A percentile compares a stretch with the other conserved stretches of the same genome.
Evolutionary conservation across 345 rosid species (phyloP).

Genomic region (Raphanus raphanistrum): DNA sequence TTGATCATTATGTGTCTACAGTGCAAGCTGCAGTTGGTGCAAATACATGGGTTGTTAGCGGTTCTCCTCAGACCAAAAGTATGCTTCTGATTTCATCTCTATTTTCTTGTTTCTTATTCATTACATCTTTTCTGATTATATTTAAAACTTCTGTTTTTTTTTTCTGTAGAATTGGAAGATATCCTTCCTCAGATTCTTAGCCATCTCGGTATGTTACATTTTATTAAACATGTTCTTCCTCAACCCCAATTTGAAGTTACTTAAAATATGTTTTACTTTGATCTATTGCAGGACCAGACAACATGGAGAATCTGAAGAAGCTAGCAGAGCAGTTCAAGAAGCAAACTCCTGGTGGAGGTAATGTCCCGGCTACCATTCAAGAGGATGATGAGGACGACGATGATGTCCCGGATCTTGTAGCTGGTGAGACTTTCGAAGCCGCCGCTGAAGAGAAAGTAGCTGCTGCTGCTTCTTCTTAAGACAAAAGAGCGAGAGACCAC

Average conservation of each 20-base stretch:
- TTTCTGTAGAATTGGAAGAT: slow-evolving; percentile 74
- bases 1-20: slow-evolving; percentile 33
- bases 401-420: slow-evolving; percentile 84
- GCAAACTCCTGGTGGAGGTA: slow-evolving; percentile 54
- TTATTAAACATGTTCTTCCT: not conserved
- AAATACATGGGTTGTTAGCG: slow-evolving; percentile 97
- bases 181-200: slow-evolving; percentile 85
- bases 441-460: slow-evolving; percentile 70
- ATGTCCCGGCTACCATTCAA: slow-evolving; percentile 40
- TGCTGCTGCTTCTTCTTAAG: slow-evolving; percentile 28
- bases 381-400: slow-evolving; percentile 71
- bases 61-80: slow-evolving; percentile 91
- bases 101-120: not conserved
- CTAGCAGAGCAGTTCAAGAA: slow-evolving; percentile 95
- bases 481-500: not conserved
- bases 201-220: slow-evolving; percentile 66
- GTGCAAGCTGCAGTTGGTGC: slow-evolving; percentile 95
- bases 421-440: slow-evolving; percentile 85
- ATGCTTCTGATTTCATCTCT: slow-evolving; percentile 19
- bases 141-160: not conserved
- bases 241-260: not conserved
- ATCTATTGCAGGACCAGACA: slow-evolving; percentile 68
- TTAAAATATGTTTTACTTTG: not conserved
- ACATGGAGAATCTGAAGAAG: slow-evolving; percentile 89
- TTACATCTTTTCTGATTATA: not conserved